Base-by-base conservation (phyloP, 306 rosid genomes). In the Sophora flavescens region DNA sequence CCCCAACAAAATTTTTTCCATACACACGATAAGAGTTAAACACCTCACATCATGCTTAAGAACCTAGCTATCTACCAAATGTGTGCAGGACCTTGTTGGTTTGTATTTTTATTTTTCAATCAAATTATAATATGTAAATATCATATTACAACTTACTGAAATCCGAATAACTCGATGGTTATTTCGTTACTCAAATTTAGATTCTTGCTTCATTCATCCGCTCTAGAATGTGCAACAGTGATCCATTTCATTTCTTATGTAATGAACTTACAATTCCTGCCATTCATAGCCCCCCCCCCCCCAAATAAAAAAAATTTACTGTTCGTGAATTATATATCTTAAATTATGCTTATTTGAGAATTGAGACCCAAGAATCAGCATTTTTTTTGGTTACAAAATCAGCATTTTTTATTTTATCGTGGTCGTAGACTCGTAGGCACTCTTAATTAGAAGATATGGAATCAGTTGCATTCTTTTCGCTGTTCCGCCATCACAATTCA, bases 151-250 rank as follows among this genome's bases (percentile, higher is more conserved):
- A 0, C 7, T 44, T 13, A 26, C 42, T 6, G 14, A 68, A 47
- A n/a, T n/a, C n/a, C n/a, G n/a, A n/a, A n/a, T 5, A 22, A 2
- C 2, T 17, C 59, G 28, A 36, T 14, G 58, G 44, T 30, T 47
- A 8, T 47, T 28, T 47, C 8, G 3, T 26, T 6, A 18, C 7
- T 42, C 4, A 11, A 65, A n/a, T 8, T 11, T 65, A 18, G 28
- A 65, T 65, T 18, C 71, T 66, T 66, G 38, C 72, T 67, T 67
- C 72, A 44, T 45, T 42, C 22, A 4, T 44, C 14, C 1, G 22
- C 26, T 67, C 1, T 13, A 67, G 57, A 67, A 66, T 47, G 45
- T 7, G 41, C 53, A 28, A 28, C 30, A 1, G 30, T 28, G 30
- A 28, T 28, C 30, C 1, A 28, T 28, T 28, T 28, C 30, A n/a